Evolutionary conservation across 345 rosid species (phyloP), one percentile per base, ranked within the genome.

Genomic region (Viola odorata): DNA sequence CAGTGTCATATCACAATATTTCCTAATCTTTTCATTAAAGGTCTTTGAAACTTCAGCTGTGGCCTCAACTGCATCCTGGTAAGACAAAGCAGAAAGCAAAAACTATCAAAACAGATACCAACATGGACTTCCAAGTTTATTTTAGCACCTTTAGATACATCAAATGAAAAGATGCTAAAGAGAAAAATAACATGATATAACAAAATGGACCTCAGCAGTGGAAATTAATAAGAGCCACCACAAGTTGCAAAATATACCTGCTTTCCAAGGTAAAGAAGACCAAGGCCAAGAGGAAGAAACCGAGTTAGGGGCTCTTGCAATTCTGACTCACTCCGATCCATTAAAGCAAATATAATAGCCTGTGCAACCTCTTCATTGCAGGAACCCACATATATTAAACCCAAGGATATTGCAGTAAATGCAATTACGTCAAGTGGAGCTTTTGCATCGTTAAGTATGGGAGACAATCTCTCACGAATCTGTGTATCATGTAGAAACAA

Each of bases 341-440:
- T 88, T 55, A 95, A 73, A 52, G 95, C 84, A 82, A 82, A 81
- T 68, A 86, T 86, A 39, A 95, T 91, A 60, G 92, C 89, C 56
- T 95, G 91, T 11, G 97, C 96, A 52, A 95, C 96, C 67, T 86
- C 96, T 79, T 91, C 97, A 52, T 95, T 91, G 77, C 97, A 95
- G 37, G 99, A 95, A 53, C 96, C 92, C 66, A 95, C 95, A 47
- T 77, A 91, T 70, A 95, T 69, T 80, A 95, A 81, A 17, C 99
- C 99, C 84, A 95, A 82, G 41, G 92, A 80, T 69, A 95, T 84
- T 45, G 91, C 91, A 60, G 92, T 81, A 63, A 95, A 95, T 45
- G 97, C 91, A 60, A 85, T 76, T 55, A 91, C 96, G 56, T 95
- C 99, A 39, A 84, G 95, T 9, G 97, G 79, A 8, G 83, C 73